phyloP scores from a whole-genome alignment of 2,329 filamentous ascomycete species.

The Kalmusia sp. region DNA sequence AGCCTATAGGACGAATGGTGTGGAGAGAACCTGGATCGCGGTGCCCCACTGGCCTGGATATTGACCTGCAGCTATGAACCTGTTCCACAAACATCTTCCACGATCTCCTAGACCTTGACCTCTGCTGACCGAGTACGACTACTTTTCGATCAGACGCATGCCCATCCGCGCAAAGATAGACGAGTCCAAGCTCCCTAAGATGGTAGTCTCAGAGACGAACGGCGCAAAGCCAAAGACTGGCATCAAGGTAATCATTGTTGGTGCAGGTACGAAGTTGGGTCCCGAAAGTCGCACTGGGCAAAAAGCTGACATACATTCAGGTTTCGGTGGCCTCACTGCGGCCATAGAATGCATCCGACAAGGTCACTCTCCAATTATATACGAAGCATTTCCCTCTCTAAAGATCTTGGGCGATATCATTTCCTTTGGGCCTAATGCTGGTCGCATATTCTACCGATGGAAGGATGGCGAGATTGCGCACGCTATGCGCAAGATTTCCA shows the following conservation, averaged over 20 bases:
- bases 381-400: slow-evolving; percentile 64
- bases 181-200: slow-evolving; percentile 23
- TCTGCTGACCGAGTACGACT: slow-evolving; percentile 1
- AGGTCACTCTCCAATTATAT: slow-evolving; percentile 65
- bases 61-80: slow-evolving; percentile 5
- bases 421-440: slow-evolving; percentile 66
- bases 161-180: slow-evolving; percentile 29
- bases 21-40: slow-evolving; percentile 4
- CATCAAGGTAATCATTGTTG: slow-evolving; percentile 61
- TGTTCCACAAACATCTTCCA: background rate
- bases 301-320: too few relatives aligned
- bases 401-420: slow-evolving; percentile 69
- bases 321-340: slow-evolving; percentile 68
- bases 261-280: slow-evolving; percentile 50
- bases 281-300: too few relatives aligned
- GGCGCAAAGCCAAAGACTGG: slow-evolving; percentile 48
- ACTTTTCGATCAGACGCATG: slow-evolving; percentile 18
- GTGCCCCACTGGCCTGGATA: slow-evolving; percentile 25
- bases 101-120: background rate
- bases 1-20: background rate
- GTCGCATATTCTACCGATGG: slow-evolving; percentile 68
- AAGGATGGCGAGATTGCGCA: slow-evolving; percentile 55
- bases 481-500: slow-evolving; percentile 59
- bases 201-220: slow-evolving; percentile 25
- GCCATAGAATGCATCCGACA: slow-evolving; percentile 69